Percentiles rank a stretch among this genome's conserved stretches.
Evolutionary conservation across 1,139 yeast genomes (phyloP).

Genomic region (Blastobotrys serpentis): DNA sequence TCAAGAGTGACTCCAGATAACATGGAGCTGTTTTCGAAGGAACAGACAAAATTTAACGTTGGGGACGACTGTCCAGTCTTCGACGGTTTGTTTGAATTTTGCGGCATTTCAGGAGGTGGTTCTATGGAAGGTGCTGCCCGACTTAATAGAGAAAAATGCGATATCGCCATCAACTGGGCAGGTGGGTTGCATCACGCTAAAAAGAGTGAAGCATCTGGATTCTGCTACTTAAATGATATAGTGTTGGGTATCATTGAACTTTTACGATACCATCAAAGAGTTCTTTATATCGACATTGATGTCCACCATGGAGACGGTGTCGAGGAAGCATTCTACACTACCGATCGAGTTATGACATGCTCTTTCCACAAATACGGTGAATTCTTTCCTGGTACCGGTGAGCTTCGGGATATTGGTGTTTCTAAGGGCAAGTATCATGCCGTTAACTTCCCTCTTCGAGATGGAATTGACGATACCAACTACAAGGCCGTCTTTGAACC

Average conservation of each 20-base stretch:
- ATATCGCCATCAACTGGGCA: constrained; percentile 94
- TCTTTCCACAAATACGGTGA: constrained; percentile 97
- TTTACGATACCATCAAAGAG: constrained; percentile 88
- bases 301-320: constrained; percentile 99
- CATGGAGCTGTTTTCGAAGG: constrained; percentile 85
- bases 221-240: constrained; percentile 88
- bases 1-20: constrained; percentile 94
- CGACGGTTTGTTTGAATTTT: constrained; percentile 93
- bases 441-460: constrained; percentile 85
- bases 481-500: constrained; percentile 89
- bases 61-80: constrained; percentile 98
- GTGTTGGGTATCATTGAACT: constrained; percentile 89
- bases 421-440: constrained; percentile 87
- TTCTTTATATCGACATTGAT: constrained; percentile 92
- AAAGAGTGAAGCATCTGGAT: constrained; percentile 93
- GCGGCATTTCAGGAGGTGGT: constrained; percentile 94
- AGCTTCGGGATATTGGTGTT: constrained; percentile 81
- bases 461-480: constrained; percentile 88
- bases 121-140: constrained; percentile 97
- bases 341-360: constrained; percentile 96
- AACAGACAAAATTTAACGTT: constrained; percentile 90
- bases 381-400: constrained; percentile 96
- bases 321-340: constrained; percentile 94
- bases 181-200: constrained; percentile 98
- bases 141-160: constrained; percentile 88